These are phyloP conservation scores for Agrocybe pediades DNA, from an alignment of 768 basidiomycete species.

Conservation along the genomic window DNA sequence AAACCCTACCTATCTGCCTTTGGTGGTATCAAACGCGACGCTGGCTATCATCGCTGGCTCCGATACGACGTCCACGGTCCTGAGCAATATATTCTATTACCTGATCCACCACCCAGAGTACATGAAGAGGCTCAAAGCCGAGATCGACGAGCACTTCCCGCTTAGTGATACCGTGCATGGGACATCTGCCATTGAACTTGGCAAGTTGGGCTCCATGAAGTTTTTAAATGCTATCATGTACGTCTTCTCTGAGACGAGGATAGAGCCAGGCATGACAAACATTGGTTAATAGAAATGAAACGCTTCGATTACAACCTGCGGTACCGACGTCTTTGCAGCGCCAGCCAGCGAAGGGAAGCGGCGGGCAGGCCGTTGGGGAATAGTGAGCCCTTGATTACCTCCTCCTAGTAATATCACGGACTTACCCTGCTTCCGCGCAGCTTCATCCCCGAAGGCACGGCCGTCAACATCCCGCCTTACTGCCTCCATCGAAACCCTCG, in stretches of 20 bases:
- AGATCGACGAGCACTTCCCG: not conserved
- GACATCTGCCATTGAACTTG: not conserved
- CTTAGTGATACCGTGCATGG: not conserved
- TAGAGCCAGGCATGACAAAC: not conserved
- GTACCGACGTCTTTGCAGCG: constrained; percentile 33
- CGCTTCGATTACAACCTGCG: constrained; percentile 37
- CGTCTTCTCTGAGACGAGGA: not conserved
- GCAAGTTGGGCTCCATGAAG: not conserved
- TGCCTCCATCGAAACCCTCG: constrained; percentile 35
- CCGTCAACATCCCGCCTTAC: constrained; percentile 33
- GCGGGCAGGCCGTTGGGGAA: constrained; percentile 6
- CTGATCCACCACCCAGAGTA: constrained; percentile 7
- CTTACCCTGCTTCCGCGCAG: constrained; percentile 14
- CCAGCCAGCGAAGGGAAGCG: constrained; percentile 27
- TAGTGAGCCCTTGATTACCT: constrained; percentile 18
- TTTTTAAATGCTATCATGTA: not conserved
- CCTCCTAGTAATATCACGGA: not conserved
- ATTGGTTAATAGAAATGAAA: constrained; percentile 29
- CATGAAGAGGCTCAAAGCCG: not conserved
- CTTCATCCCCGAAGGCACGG: constrained; percentile 40
- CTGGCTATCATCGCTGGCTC: constrained; percentile 33
- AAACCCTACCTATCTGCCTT: constrained; percentile 8
- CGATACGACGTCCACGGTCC: constrained; percentile 29
- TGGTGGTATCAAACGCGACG: constrained; percentile 21
- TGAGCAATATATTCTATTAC: constrained; percentile 28